Evolutionary conservation across 257 asterid species (phyloP).

Genomic region (Plectranthus barbatus): DNA sequence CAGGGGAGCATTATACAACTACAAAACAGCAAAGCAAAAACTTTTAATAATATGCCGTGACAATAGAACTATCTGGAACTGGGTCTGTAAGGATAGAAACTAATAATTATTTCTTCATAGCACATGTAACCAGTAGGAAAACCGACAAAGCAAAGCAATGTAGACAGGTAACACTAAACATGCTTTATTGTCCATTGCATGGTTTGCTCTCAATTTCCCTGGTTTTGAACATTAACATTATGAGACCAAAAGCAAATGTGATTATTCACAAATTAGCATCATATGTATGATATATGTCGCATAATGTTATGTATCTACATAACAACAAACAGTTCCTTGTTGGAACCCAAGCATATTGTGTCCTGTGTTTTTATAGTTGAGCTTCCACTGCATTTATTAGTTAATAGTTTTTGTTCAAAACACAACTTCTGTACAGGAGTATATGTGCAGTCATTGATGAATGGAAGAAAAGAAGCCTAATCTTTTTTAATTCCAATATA

Average conservation of each 20-base stretch:
- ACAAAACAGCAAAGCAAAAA: background rate
- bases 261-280: background rate
- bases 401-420: background rate
- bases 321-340: background rate
- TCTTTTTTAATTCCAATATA: background rate
- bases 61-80: background rate
- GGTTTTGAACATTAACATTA: background rate
- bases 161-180: background rate
- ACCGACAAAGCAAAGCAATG: background rate
- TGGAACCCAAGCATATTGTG: background rate
- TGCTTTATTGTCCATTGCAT: background rate
- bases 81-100: background rate
- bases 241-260: background rate
- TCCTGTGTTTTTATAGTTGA: background rate
- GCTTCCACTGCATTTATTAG: background rate
- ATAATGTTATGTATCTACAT: background rate
- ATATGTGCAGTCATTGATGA: background rate
- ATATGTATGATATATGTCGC: background rate
- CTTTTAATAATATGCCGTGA: no score
- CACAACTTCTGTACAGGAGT: background rate
- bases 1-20: constrained; percentile 81
- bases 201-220: background rate
- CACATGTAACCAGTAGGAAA: background rate
- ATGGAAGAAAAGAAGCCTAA: background rate
- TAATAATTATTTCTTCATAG: background rate